A percentile compares a stretch with the other conserved stretches of the same genome.
Conservation (phyloP, 768 basidiomycete genomes). For the Strobilomyces confusus region DNA sequence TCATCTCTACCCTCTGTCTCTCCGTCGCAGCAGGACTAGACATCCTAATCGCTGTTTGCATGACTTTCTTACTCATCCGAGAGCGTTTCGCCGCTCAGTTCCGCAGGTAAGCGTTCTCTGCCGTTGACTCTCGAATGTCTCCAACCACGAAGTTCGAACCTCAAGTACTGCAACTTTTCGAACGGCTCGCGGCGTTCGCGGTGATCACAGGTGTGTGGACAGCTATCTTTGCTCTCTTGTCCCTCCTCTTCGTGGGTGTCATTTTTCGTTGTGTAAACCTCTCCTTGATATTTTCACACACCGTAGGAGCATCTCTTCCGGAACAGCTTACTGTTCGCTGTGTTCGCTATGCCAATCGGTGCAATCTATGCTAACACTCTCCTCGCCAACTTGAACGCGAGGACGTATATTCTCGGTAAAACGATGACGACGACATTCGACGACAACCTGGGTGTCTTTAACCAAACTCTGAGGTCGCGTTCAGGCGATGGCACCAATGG, state of each 20-base stretch:
- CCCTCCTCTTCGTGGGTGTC: neutral
- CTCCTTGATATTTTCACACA: neutral
- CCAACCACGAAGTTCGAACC: neutral
- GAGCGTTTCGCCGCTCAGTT: neutral
- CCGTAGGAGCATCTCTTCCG: neutral
- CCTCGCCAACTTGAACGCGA: constrained; percentile 9
- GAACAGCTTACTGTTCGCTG: neutral
- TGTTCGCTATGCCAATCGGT: constrained; percentile 8
- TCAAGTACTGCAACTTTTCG: constrained; percentile 6
- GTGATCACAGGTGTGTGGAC: neutral
- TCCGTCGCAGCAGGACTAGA: neutral
- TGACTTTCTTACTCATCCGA: constrained; percentile 4
- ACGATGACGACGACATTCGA: neutral
- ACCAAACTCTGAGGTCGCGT: too few species aligned
- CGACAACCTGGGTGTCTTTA: neutral
- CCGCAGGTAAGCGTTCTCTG: neutral
- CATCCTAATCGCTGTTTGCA: constrained; percentile 1
- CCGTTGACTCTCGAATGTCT: too few species aligned
- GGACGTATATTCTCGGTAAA: constrained; percentile 2
- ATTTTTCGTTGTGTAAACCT: neutral
- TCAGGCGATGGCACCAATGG: neutral
- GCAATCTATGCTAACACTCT: constrained; percentile 10
- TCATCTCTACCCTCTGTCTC: neutral
- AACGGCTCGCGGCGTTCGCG: constrained; percentile 3
- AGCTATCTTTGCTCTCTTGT: neutral